Evolutionary conservation across 2,329 filamentous ascomycete genomes (phyloP).

Genomic region (Penicillium sp.): DNA sequence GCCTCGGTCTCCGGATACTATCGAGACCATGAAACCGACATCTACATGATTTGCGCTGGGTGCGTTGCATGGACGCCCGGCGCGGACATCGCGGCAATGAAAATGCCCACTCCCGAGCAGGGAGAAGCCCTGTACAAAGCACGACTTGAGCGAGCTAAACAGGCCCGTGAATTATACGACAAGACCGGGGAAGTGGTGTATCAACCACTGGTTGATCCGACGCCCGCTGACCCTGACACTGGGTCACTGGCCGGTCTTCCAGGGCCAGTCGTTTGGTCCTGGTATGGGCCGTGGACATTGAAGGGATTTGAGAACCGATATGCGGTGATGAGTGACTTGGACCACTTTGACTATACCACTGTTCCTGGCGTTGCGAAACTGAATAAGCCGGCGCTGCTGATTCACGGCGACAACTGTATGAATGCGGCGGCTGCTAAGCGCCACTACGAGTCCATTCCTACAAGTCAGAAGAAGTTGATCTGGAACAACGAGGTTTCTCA

Average conservation of each 20-base stretch:
- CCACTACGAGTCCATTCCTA: conserved; percentile 63
- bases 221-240: conserved; percentile 26
- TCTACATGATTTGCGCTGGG: conserved; percentile 35
- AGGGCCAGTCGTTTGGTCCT: conserved; percentile 34
- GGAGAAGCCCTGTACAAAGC: conserved; percentile 32
- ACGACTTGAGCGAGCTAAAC: conserved; percentile 27
- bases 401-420: conserved; percentile 38
- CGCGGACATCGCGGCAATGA: conserved; percentile 28
- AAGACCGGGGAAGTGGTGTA: conserved; percentile 34
- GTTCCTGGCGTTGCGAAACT: conserved; percentile 34
- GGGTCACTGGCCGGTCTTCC: conserved; percentile 32
- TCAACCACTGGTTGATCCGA: conserved; percentile 31
- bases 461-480: conserved; percentile 31
- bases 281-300: conserved; percentile 37
- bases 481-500: conserved; percentile 36
- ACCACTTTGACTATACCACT: conserved; percentile 35
- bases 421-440: conserved; percentile 54
- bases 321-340: conserved; percentile 37
- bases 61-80: conserved; percentile 31
- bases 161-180: conserved; percentile 31
- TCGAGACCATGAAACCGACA: conserved; percentile 34
- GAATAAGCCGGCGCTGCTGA: conserved; percentile 32
- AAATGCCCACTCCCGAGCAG: conserved; percentile 34
- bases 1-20: conserved; percentile 32
- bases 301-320: conserved; percentile 36